Evolutionary conservation across 345 rosid species (phyloP).

Genomic region (Geranium brycei): DNA sequence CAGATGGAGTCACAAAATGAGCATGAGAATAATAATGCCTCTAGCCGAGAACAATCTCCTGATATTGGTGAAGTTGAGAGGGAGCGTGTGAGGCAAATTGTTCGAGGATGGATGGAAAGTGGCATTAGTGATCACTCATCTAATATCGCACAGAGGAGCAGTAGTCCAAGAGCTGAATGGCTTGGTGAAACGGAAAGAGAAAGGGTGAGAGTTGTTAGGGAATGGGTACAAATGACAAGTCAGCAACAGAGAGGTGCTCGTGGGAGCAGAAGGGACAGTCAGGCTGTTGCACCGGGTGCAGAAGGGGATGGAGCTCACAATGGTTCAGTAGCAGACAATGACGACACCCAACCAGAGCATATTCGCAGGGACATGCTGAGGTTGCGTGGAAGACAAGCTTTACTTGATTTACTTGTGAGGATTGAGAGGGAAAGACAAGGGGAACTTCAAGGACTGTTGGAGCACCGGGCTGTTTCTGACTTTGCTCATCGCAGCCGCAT

Average conservation of each 20-base stretch:
- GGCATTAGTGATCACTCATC: conserved; percentile 59
- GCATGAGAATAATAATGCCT: conserved; percentile 37
- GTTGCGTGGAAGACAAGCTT: conserved; percentile 87
- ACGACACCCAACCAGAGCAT: conserved; percentile 70
- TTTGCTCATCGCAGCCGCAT: conserved; percentile 97
- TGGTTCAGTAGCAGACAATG: conserved; percentile 36
- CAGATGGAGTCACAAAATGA: conserved; percentile 40
- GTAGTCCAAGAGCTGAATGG: conserved; percentile 75
- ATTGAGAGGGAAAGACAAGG: conserved; percentile 80
- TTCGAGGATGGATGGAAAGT: conserved; percentile 86
- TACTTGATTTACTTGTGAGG: conserved; percentile 74
- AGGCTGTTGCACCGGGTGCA: conserved; percentile 25
- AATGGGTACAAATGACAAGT: conserved; percentile 94
- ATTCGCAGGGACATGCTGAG: conserved; percentile 60
- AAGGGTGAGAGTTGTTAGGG: conserved; percentile 92
- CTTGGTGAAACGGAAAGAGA: conserved; percentile 96
- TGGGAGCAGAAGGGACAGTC: conserved; percentile 49
- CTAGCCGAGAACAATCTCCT: conserved; percentile 89
- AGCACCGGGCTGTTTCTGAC: conserved; percentile 95
- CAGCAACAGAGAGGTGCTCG: conserved; percentile 78
- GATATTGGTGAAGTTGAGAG: conserved; percentile 90
- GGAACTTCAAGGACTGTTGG: conserved; percentile 82
- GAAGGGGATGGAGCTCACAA: conserved; percentile 45
- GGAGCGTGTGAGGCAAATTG: conserved; percentile 93
- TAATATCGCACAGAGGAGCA: conserved; percentile 43